phyloP scores from a whole-genome alignment of 1,284 basidiomycete genomes.

The Apiotrichum laibachii region DNA sequence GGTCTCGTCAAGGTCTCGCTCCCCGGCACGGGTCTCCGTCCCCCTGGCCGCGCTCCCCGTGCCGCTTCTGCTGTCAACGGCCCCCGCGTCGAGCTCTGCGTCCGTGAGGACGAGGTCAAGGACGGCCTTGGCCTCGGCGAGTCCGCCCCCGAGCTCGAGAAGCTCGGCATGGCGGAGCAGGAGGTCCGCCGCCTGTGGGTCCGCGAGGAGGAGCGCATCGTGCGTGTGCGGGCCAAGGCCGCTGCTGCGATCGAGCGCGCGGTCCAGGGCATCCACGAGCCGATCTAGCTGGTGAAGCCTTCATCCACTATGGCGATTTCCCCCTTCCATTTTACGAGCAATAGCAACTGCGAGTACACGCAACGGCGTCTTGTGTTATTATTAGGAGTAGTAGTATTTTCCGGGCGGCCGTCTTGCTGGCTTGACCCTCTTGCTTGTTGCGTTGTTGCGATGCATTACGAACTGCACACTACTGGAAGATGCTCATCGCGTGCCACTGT shows the following conservation, averaged over 20 bases:
- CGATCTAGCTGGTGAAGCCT: neutral
- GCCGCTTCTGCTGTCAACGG: neutral
- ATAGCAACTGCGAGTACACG: too few species aligned
- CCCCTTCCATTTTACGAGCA: too few species aligned
- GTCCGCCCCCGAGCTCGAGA: neutral
- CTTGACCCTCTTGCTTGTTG: neutral
- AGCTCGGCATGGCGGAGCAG: slow-evolving; percentile 35
- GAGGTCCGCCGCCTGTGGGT: slow-evolving; percentile 36
- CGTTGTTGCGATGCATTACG: neutral
- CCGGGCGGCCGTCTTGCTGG: neutral
- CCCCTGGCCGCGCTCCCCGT: slow-evolving; percentile 3
- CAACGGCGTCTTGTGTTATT: neutral
- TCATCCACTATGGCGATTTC: too few species aligned
- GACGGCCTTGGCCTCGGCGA: slow-evolving; percentile 31
- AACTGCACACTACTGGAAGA: neutral
- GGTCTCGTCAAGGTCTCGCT: slow-evolving; percentile 38
- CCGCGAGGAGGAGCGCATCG: slow-evolving; percentile 32
- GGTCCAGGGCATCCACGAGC: slow-evolving; percentile 9
- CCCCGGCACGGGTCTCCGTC: too few species aligned
- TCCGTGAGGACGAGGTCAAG: slow-evolving; percentile 40
- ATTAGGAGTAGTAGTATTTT: slow-evolving; percentile 1
- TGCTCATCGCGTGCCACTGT: neutral
- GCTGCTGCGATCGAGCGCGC: slow-evolving; percentile 15
- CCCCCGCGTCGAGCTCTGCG: slow-evolving; percentile 36
- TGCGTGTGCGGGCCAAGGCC: slow-evolving; percentile 14